Evolutionary conservation across 805 yeast genomes (phyloP), one percentile per base, ranked within the genome.

Genomic region (Kodamaea neixiangensis): DNA sequence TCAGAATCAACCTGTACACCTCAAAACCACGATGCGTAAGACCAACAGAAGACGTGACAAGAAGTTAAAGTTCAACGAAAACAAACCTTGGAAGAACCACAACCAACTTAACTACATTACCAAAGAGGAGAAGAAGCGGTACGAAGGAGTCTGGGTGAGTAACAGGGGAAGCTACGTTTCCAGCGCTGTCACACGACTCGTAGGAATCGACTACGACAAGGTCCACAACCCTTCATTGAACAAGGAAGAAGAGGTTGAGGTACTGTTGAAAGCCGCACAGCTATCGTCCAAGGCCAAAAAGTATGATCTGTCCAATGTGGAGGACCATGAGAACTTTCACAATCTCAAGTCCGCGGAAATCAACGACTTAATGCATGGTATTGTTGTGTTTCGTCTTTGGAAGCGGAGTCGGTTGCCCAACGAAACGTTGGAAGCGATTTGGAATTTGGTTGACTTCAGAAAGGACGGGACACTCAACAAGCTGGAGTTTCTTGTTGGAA

Each of bases 41-140:
- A 71, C 68, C 37, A 65, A 67, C 60, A 71, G 67, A 48, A 54
- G 64, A 46, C 76, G 74, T 53, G 72, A 67, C 25, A 66, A 69
- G 50, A 72, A 71, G 50, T 61, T 72, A 14, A 66, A 67, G 21
- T 91, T 92, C 66, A 86, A 92, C 63, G 96, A 87, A 60, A 89
- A 87, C 53, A 90, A 91, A 66, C 98, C 98, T 0, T 91, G 97
- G 97, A 91, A 92, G 60, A 84, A 86, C 60, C 97, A 90, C 67
- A 74, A 73, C 25, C 87, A 82, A 53, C 73, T 83, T 5, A 60
- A 55, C 63, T 73, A 56, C 65, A 72, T 78, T 33, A 75, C 80
- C 0, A 83, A 80, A 42, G 78, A 73, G 41, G 98, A 94, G 64
- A 77, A 89, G 52, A 91, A 91, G 63, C 70, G 98, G 35, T 94